Base-by-base conservation (phyloP, 345 rosid species). In the Garcia nutans region DNA sequence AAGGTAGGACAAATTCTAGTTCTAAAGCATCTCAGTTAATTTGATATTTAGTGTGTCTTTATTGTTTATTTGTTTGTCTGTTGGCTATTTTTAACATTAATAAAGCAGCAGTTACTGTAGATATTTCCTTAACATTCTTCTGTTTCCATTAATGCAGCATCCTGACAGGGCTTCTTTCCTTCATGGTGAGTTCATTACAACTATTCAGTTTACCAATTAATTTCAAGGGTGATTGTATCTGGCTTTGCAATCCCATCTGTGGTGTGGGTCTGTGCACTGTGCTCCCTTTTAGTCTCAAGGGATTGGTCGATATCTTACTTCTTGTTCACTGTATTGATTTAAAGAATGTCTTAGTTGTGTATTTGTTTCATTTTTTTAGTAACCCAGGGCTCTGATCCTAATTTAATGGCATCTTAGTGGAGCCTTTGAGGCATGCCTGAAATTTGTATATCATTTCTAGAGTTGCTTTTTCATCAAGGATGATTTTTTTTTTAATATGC, bases 81-180 rank as follows among this genome's bases (percentile, higher is more conserved):
- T 66, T 15, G 54, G 8, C n/a, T 54, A 58, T 45, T 0, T 37
- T 24, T 72, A 60, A 45, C 42, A 5, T 66, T 67, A n/a, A 19
- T 15, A 16, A 44, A 58, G 31, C 41, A 54, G 54, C 59, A 15
- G 26, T 65, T 60, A n/a, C 9, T 42, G 1, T 64, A 44, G 12
- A 65, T 55, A 23, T 45, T n/a, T 41, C 5, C 31, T 78, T 81
- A 65, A 83, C 68, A 26, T 50, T 58, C 31, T 66, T 68, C 50
- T 49, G 3, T 83, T 81, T 60, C 28, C 17, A 31, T 70, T 24
- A 82, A 64, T 89, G 91, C 97, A 96, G 99, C 92, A 96, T 96
- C 61, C 98, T 96, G 16, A 93, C 98, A 1, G 99, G 99, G 47
- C 99, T 96, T 77, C 97, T 96, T 77, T 96, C 99, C 23, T 96